phyloP scores from a whole-genome alignment of 352 stramenopile genomes.

The Pythium insidiosum region DNA sequence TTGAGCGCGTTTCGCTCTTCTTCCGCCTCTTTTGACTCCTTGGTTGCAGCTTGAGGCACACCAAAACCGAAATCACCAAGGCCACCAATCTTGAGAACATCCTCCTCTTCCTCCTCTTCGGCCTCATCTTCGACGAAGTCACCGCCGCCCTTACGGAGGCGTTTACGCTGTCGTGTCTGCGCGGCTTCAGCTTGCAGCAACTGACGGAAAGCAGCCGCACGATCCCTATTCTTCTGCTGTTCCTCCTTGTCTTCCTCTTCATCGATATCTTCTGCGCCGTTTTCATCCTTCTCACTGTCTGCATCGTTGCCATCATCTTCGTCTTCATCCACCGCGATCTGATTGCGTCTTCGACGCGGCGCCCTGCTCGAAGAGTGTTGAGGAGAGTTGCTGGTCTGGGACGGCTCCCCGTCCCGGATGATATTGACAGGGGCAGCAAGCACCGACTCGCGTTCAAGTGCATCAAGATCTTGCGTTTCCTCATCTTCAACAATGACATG shows the following conservation, averaged over 20 bases:
- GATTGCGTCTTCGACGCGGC: conserved; percentile 23
- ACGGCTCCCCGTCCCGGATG: too few relatives aligned
- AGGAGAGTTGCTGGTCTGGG: too few relatives aligned
- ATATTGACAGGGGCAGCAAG: too few relatives aligned
- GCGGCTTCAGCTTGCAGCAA: conserved; percentile 52
- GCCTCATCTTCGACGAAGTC: conserved; percentile 79
- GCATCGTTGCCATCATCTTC: conserved; percentile 49
- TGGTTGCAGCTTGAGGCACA: conserved; percentile 52
- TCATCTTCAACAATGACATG: too few relatives aligned
- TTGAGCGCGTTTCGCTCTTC: conserved; percentile 70
- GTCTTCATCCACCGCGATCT: conserved; percentile 22
- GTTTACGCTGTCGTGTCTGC: conserved; percentile 46
- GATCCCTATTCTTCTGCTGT: conserved; percentile 34
- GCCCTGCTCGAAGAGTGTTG: background rate
- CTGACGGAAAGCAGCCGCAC: conserved; percentile 55
- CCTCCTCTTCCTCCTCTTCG: conserved; percentile 82
- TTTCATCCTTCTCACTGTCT: conserved; percentile 46
- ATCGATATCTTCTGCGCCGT: conserved; percentile 19
- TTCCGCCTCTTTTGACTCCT: conserved; percentile 68
- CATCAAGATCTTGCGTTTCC: conserved; percentile 13
- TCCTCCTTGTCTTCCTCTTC: conserved; percentile 8
- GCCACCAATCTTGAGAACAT: conserved; percentile 73
- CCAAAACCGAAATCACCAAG: conserved; percentile 84
- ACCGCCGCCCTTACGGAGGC: conserved; percentile 33
- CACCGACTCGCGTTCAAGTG: conserved; percentile 1